Base-by-base conservation (phyloP, 139 green algal species). In the Auxenochlorella pyrenoidosa region DNA sequence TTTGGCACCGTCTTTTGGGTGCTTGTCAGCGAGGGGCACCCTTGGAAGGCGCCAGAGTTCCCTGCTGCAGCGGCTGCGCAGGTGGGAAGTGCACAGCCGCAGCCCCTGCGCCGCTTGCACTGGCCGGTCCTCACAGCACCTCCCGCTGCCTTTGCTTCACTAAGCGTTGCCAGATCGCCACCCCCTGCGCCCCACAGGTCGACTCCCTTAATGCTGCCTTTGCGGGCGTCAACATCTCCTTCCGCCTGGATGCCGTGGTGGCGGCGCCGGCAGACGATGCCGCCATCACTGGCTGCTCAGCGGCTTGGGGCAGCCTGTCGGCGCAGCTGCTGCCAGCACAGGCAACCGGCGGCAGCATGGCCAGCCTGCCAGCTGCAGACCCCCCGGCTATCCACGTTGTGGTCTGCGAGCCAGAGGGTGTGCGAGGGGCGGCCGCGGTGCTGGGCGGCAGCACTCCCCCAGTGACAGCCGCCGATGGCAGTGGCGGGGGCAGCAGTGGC, bases 1-100 rank as follows among this genome's bases (percentile, higher is more conserved):
- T 40, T 91, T 8, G 43, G 44, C 54, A 71, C 88, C 22, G 66
- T 83, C 26, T 91, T 91, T 26, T 91, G 81, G 82, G 83, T 91
- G 63, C 75, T 91, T 63, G 66, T 79, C 65, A 86, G 86, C 58
- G 43, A 32, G 12, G 40, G 26, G 13, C 65, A 82, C 41, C 41
- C 63, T 0, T 89, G 78, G 75, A 75, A 63, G 54, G 54, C 73
- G 16, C 59, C 30, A 1, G 28, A 40, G 13, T 89, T 89, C 63
- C 59, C 28, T 19, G 63, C 78, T 24, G 83, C 83, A 12, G 72
- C 73, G 5, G 83, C 72, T 28, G 40, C 83, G 5, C 83, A 87
- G 82, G 82, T 87, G 44, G 28, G 82, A 15, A 24, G n/a, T 44
- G 8, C 59, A 26, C 59, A 0, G 24, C 2, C 18, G 32, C 43